A percentile compares a stretch with the other conserved stretches of the same genome.
These are phyloP conservation scores for Nicotiana rustica DNA, from an alignment of 305 asterid genomes.

Conservation along the genomic window DNA sequence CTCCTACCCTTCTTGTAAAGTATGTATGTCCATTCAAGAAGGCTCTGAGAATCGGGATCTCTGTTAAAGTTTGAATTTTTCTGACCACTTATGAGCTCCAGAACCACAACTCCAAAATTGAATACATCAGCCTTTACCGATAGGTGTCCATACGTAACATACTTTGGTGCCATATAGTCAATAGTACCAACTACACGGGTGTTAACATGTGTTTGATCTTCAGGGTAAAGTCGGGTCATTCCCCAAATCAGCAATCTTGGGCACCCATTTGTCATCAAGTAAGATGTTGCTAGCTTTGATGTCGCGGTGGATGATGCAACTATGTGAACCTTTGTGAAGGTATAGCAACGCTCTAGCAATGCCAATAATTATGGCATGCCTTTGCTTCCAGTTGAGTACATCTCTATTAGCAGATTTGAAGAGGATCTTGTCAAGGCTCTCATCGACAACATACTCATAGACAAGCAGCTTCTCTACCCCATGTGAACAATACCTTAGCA, in stretches of 20 bases:
- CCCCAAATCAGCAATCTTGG: slow-evolving; percentile 98
- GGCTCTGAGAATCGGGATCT: slow-evolving; percentile 70
- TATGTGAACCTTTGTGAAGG: slow-evolving; percentile 90
- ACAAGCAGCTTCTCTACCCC: slow-evolving; percentile 80
- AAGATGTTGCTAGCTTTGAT: slow-evolving; percentile 80
- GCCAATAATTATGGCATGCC: slow-evolving; percentile 81
- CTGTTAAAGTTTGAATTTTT: slow-evolving; percentile 73
- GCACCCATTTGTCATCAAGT: slow-evolving; percentile 86
- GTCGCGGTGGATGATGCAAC: slow-evolving; percentile 45
- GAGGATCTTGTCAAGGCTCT: slow-evolving; percentile 92
- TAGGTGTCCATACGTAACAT: slow-evolving; percentile 75
- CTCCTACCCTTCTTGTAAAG: no score
- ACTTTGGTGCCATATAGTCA: slow-evolving; percentile 99
- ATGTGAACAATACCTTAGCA: slow-evolving; percentile 81
- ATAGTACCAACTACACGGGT: slow-evolving; percentile 96
- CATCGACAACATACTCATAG: slow-evolving; percentile 77
- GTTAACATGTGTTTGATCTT: slow-evolving; percentile 79
- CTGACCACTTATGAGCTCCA: slow-evolving; percentile 93
- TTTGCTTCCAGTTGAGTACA: slow-evolving; percentile 72
- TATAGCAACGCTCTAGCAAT: slow-evolving; percentile 86
- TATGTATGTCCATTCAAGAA: slow-evolving; percentile 73
- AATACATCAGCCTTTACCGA: slow-evolving; percentile 84
- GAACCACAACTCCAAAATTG: slow-evolving; percentile 92
- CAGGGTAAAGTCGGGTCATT: slow-evolving; percentile 83
- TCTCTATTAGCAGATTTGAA: slow-evolving; percentile 68